Evolutionary conservation across 2,329 filamentous ascomycete genomes (phyloP).

Genomic region (Aspergillus tubingensis): DNA sequence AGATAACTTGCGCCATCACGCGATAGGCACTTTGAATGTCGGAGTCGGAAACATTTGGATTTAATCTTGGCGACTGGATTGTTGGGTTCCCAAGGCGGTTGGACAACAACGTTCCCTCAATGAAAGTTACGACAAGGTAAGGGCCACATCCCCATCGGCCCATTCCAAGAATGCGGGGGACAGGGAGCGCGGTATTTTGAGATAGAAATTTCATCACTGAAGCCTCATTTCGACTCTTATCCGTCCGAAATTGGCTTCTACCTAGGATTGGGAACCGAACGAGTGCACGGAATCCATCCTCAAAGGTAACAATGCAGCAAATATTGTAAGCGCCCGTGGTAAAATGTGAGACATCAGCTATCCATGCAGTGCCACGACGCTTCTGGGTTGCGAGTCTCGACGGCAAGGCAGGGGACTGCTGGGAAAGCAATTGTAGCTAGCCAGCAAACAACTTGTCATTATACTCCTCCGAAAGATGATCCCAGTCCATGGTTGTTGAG

Average conservation of each 20-base stretch:
- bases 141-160: conserved; percentile 1
- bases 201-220: conserved; percentile 4
- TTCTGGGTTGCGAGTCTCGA: background rate
- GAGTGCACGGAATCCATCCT: background rate
- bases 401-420: background rate
- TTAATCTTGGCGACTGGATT: background rate
- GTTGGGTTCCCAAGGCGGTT: background rate
- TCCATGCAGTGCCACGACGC: background rate
- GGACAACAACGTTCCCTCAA: background rate
- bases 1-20: background rate
- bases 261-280: conserved; percentile 5
- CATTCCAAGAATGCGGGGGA: background rate
- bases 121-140: background rate
- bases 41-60: background rate
- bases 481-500: background rate
- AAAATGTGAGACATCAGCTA: background rate
- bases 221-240: background rate
- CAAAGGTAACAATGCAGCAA: conserved; percentile 1
- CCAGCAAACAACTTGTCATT: background rate
- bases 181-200: background rate
- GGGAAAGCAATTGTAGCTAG: background rate
- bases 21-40: background rate
- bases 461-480: background rate
- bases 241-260: background rate
- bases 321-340: background rate